Evolutionary conservation across 2,329 filamentous ascomycete genomes (phyloP).

Genomic region (Fusarium tjaetaba): DNA sequence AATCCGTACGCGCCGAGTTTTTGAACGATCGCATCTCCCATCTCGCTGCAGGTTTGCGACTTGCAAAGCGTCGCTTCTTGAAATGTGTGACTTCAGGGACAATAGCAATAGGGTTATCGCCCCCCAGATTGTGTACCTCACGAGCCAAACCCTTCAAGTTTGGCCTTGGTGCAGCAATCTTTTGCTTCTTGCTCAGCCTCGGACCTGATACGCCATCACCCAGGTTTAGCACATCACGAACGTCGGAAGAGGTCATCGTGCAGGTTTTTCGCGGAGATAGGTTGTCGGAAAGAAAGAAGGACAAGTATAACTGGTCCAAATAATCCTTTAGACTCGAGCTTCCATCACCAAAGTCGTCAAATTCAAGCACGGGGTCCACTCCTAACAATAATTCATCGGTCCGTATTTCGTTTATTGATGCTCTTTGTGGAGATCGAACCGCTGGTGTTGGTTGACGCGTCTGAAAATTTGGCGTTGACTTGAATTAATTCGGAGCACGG

Average conservation of each 20-base stretch:
- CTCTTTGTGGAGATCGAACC: constrained; percentile 10
- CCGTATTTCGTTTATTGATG: neutral
- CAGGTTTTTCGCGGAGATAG: constrained; percentile 27
- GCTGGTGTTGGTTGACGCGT: constrained; percentile 24
- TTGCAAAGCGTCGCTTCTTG: constrained; percentile 67
- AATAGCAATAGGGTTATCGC: constrained; percentile 74
- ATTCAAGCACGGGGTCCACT: neutral
- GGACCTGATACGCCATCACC: constrained; percentile 64
- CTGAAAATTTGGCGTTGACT: constrained; percentile 25
- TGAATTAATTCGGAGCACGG: constrained; percentile 1
- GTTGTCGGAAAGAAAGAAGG: neutral
- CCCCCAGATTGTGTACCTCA: constrained; percentile 72
- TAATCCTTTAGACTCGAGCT: constrained; percentile 14
- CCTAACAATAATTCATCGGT: neutral
- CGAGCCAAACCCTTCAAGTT: constrained; percentile 72
- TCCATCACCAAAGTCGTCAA: constrained; percentile 41
- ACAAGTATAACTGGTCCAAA: neutral
- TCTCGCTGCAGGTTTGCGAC: constrained; percentile 63
- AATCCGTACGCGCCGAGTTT: constrained; percentile 80
- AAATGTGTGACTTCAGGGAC: constrained; percentile 68
- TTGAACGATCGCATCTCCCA: constrained; percentile 78
- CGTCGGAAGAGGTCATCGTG: constrained; percentile 78
- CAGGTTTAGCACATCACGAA: constrained; percentile 89
- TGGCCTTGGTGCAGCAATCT: constrained; percentile 67
- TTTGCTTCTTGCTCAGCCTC: constrained; percentile 79